These are phyloP conservation scores for Artomyces pyxidatus DNA, from an alignment of 768 basidiomycete genomes.

Conservation along the genomic window DNA sequence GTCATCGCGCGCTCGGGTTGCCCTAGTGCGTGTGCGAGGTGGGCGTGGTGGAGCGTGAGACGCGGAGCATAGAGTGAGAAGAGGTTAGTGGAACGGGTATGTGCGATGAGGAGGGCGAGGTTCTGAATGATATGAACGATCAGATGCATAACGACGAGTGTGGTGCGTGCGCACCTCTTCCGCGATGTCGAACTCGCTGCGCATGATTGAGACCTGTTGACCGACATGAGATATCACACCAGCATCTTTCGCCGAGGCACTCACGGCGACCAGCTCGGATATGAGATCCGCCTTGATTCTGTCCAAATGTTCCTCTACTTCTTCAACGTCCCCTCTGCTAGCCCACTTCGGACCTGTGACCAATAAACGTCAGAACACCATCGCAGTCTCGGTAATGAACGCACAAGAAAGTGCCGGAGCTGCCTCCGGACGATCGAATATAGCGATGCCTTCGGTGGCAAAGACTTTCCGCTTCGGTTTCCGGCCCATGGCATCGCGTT, in stretches of 20 bases:
- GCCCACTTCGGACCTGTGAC: conserved; percentile 52
- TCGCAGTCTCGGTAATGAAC: neutral
- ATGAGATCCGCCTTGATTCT: conserved; percentile 64
- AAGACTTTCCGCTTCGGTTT: conserved; percentile 69
- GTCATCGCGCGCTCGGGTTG: conserved; percentile 42
- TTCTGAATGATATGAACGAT: conserved; percentile 21
- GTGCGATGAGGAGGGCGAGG: conserved; percentile 46
- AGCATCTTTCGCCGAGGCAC: conserved; percentile 15
- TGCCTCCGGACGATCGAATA: conserved; percentile 37
- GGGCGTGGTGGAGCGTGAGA: conserved; percentile 61
- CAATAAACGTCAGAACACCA: neutral
- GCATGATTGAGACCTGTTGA: conserved; percentile 51
- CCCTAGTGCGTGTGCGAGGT: conserved; percentile 63
- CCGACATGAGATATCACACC: neutral
- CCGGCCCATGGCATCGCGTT: conserved; percentile 66
- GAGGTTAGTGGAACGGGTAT: conserved; percentile 49
- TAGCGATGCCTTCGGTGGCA: conserved; percentile 50
- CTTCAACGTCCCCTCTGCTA: conserved; percentile 39
- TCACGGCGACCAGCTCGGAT: conserved; percentile 59
- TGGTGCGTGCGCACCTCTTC: conserved; percentile 36
- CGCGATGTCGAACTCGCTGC: conserved; percentile 60
- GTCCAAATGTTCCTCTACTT: conserved; percentile 40
- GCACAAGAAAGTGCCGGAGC: conserved; percentile 23
- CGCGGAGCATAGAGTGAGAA: conserved; percentile 52
- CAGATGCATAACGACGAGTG: neutral